These are phyloP conservation scores for Geotrichum fermentans DNA, from an alignment of 1,139 yeast genomes.

Conservation along the genomic window DNA sequence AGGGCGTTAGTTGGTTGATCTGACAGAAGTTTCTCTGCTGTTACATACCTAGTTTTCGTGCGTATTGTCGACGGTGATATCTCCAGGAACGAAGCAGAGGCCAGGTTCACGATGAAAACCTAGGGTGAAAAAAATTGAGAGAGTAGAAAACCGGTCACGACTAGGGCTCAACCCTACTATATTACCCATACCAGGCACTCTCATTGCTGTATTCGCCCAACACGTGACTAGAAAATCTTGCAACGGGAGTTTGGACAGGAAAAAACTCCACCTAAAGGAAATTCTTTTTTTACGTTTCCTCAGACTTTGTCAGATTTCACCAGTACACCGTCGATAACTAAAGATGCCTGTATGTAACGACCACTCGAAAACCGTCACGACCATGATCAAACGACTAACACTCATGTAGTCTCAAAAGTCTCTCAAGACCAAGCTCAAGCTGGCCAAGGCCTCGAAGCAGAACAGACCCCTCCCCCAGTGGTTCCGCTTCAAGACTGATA, in stretches of 20 bases:
- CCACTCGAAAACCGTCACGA: not conserved
- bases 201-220: not conserved
- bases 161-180: conserved; percentile 17
- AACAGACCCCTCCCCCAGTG: conserved; percentile 99
- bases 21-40: too few relatives aligned
- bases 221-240: not conserved
- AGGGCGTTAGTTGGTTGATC: not conserved
- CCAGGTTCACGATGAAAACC: not conserved
- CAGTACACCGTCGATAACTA: conserved; percentile 12
- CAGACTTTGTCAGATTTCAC: conserved; percentile 12
- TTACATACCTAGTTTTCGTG: conserved; percentile 17
- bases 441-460: conserved; percentile 98
- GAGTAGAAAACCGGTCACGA: not conserved
- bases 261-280: not conserved
- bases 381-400: not conserved
- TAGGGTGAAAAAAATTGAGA: conserved; percentile 8
- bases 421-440: conserved; percentile 96
- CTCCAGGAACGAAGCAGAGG: conserved; percentile 1
- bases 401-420: conserved; percentile 73
- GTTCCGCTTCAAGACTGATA: conserved; percentile 98
- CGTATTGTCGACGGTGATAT: conserved; percentile 12
- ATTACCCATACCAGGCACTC: not conserved
- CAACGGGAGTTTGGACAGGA: not conserved
- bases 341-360: conserved; percentile 19
- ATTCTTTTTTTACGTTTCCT: conserved; percentile 12